Evolutionary conservation across 2,329 filamentous ascomycete species (phyloP).

Genomic region (Emergomyces africanus): DNA sequence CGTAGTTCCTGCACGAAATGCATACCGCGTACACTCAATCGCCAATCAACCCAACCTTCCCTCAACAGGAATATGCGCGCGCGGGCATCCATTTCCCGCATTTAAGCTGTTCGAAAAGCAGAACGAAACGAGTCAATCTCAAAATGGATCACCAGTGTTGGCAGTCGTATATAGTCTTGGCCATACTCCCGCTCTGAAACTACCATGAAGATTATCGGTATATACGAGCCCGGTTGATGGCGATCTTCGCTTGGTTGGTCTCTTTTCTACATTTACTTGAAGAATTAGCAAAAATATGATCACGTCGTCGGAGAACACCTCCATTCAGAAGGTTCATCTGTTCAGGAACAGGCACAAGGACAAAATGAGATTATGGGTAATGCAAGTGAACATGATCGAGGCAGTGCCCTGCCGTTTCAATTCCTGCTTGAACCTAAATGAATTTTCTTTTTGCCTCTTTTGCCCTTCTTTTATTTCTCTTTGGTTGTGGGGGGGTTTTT

Average conservation of each 20-base stretch:
- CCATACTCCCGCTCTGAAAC: neutral
- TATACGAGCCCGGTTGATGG: neutral
- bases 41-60: neutral
- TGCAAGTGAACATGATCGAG: neutral
- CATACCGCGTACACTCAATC: neutral
- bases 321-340: neutral
- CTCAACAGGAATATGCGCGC: neutral
- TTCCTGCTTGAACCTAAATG: neutral
- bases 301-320: neutral
- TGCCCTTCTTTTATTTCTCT: neutral
- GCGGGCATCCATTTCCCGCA: neutral
- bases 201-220: neutral
- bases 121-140: neutral
- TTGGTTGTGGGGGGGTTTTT: neutral
- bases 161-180: neutral
- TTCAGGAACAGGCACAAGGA: neutral
- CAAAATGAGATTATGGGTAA: neutral
- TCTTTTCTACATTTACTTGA: neutral
- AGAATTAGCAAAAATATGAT: neutral
- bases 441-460: neutral
- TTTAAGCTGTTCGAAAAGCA: neutral
- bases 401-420: neutral
- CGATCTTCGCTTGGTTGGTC: neutral
- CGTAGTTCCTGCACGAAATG: neutral
- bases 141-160: neutral